phyloP scores from a whole-genome alignment of 345 rosid genomes.

The Laguncularia racemosa region DNA sequence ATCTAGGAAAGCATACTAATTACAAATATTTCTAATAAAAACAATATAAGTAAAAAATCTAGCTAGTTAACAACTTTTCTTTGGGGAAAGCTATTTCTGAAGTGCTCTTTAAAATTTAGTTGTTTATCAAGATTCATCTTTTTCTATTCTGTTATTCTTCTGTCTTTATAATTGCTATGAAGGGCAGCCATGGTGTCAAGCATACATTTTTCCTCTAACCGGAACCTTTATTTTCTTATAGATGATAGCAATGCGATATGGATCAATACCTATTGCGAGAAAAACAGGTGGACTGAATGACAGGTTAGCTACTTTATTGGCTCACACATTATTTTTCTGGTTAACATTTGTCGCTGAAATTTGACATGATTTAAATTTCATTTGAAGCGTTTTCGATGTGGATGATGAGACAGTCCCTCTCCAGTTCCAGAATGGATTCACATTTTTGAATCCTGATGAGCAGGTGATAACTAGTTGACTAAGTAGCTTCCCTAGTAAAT shows the following conservation, averaged over 20 bases:
- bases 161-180: no score
- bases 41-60: no score
- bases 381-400: constrained; percentile 67
- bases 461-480: constrained; percentile 37
- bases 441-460: constrained; percentile 66
- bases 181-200: not conserved
- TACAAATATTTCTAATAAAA: no score
- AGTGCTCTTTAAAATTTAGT: no score
- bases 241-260: constrained; percentile 98
- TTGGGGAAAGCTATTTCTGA: no score
- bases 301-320: constrained; percentile 38
- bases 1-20: no score
- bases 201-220: not conserved
- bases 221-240: constrained; percentile 16
- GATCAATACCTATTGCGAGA: constrained; percentile 77
- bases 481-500: not conserved
- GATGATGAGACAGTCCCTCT: constrained; percentile 71
- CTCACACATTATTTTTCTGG: no score
- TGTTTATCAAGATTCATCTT: no score
- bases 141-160: no score
- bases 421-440: constrained; percentile 66
- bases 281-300: constrained; percentile 93
- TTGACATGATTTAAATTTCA: constrained; percentile 1
- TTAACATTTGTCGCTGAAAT: no score
- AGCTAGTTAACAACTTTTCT: no score